phyloP scores from a whole-genome alignment of 2,329 filamentous ascomycete genomes.

The Epichloe scottii region DNA sequence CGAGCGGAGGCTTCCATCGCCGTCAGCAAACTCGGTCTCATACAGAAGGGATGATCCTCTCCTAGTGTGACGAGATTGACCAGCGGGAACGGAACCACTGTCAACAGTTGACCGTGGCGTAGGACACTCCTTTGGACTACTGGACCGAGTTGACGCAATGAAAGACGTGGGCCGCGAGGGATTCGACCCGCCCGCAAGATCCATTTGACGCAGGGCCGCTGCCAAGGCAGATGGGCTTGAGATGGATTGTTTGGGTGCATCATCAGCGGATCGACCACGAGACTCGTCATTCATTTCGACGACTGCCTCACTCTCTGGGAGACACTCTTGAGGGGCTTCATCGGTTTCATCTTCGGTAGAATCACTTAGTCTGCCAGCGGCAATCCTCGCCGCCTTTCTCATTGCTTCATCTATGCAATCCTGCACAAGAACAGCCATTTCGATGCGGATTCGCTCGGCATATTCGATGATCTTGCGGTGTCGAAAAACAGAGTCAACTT shows the following conservation, averaged over 20 bases:
- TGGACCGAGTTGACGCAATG: constrained; percentile 68
- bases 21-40: constrained; percentile 75
- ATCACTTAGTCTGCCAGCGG: constrained; percentile 72
- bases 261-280: constrained; percentile 8
- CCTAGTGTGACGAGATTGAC: constrained; percentile 51
- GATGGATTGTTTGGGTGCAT: constrained; percentile 10
- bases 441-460: constrained; percentile 84
- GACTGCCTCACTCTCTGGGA: constrained; percentile 5
- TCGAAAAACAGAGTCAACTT: constrained; percentile 85
- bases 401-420: constrained; percentile 91
- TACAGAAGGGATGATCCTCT: constrained; percentile 61
- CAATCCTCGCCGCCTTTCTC: constrained; percentile 77
- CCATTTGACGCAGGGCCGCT: constrained; percentile 35
- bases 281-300: constrained; percentile 6
- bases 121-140: constrained; percentile 79
- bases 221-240: constrained; percentile 40
- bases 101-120: constrained; percentile 72
- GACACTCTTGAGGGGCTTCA: constrained; percentile 12
- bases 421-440: constrained; percentile 85
- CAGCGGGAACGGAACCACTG: constrained; percentile 42
- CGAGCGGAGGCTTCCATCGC: constrained; percentile 79
- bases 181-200: constrained; percentile 16
- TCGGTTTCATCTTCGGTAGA: constrained; percentile 50
- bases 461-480: constrained; percentile 93
- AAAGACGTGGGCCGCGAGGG: constrained; percentile 37